These are phyloP conservation scores for Hypomontagnella monticulosa DNA, from an alignment of 495 filamentous ascomycete genomes.

Conservation along the genomic window DNA sequence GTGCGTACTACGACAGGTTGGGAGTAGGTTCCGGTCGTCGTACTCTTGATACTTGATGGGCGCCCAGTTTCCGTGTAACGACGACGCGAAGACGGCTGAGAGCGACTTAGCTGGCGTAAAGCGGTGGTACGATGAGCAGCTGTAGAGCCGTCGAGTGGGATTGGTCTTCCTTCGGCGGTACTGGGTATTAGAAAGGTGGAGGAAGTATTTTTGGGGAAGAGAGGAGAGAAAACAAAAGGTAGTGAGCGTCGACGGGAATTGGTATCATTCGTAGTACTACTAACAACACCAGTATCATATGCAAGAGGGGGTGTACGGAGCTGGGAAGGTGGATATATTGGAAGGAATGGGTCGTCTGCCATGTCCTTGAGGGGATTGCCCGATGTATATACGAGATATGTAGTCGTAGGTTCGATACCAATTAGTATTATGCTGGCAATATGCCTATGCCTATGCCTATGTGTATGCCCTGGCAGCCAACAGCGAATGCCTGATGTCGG, in stretches of 20 bases:
- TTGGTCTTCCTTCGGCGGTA: slow-evolving; percentile 56
- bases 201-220: slow-evolving; percentile 51
- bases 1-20: slow-evolving; percentile 67
- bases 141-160: slow-evolving; percentile 55
- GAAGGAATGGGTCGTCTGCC: slow-evolving; percentile 25
- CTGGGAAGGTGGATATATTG: slow-evolving; percentile 7
- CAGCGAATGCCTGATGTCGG: slow-evolving; percentile 27
- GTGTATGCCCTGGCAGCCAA: slow-evolving; percentile 32
- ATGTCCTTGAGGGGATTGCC: slow-evolving; percentile 21
- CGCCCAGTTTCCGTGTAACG: slow-evolving; percentile 53
- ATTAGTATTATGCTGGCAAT: slow-evolving; percentile 16
- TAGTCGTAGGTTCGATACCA: slow-evolving; percentile 6
- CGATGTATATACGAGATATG: slow-evolving; percentile 21
- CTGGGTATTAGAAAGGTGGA: slow-evolving; percentile 56
- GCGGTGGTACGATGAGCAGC: slow-evolving; percentile 53
- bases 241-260: slow-evolving; percentile 36
- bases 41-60: slow-evolving; percentile 46
- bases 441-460: no score
- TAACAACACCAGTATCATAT: not conserved
- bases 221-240: slow-evolving; percentile 51
- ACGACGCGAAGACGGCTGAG: slow-evolving; percentile 54
- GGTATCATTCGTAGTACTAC: slow-evolving; percentile 5
- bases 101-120: slow-evolving; percentile 56
- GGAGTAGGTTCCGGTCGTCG: slow-evolving; percentile 62
- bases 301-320: slow-evolving; percentile 22